Conservation (phyloP, 495 filamentous ascomycete species). For the Lepidopterella palustris region DNA sequence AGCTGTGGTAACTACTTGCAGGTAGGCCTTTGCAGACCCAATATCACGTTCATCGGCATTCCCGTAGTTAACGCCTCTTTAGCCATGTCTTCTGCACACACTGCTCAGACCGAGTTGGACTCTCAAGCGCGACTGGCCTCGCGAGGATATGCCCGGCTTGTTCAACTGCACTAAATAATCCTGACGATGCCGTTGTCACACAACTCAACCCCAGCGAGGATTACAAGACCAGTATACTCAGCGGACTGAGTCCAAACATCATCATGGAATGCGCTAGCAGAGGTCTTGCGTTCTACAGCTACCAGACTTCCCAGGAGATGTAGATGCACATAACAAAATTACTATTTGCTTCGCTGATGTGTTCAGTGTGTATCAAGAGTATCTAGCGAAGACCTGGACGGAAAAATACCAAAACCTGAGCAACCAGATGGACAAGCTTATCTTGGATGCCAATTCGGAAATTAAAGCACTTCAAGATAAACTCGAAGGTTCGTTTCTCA, state of each 20-base stretch:
- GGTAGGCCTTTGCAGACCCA: slow-evolving; percentile 42
- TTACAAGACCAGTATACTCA: slow-evolving; percentile 86
- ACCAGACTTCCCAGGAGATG: slow-evolving; percentile 91
- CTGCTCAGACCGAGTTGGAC: slow-evolving; percentile 64
- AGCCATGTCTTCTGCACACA: slow-evolving; percentile 83
- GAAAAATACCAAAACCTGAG: slow-evolving; percentile 68
- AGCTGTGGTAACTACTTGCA: slow-evolving; percentile 89
- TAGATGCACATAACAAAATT: slow-evolving; percentile 31
- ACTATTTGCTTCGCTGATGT: background rate
- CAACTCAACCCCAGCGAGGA: slow-evolving; percentile 82
- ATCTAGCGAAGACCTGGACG: slow-evolving; percentile 61
- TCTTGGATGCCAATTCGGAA: slow-evolving; percentile 74
- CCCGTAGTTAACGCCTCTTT: slow-evolving; percentile 19
- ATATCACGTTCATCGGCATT: no score
- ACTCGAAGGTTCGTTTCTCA: slow-evolving; percentile 40
- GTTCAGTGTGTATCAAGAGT: slow-evolving; percentile 74
- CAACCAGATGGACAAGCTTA: slow-evolving; percentile 69
- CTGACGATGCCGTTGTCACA: slow-evolving; percentile 71
- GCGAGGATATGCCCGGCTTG: slow-evolving; percentile 78
- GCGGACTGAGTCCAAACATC: slow-evolving; percentile 72
- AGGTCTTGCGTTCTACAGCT: slow-evolving; percentile 82
- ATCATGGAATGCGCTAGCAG: slow-evolving; percentile 89
- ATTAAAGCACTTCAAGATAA: slow-evolving; percentile 63
- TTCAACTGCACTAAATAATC: slow-evolving; percentile 56
- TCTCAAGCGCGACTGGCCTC: slow-evolving; percentile 51